Conservation (phyloP, 441 rosid species). For the Populus hybrid region DNA sequence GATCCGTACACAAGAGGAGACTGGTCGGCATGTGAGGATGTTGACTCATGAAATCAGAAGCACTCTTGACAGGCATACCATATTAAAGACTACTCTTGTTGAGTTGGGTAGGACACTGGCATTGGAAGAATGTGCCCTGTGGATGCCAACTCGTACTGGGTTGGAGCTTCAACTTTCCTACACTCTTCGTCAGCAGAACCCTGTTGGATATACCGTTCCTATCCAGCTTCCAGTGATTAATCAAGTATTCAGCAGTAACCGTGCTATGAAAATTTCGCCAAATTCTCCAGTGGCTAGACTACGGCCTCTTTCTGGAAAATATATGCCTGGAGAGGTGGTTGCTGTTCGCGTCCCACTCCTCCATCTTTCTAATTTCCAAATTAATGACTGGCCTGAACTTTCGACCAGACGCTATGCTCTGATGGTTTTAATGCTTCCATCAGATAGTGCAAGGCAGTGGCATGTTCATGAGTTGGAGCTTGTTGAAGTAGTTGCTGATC, state of each 20-base stretch:
- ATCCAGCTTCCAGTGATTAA: slow-evolving; percentile 93
- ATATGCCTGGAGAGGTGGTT: slow-evolving; percentile 89
- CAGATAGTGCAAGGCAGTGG: slow-evolving; percentile 99
- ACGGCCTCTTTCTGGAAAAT: slow-evolving; percentile 77
- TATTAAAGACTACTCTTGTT: slow-evolving; percentile 83
- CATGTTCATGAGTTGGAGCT: slow-evolving; percentile 95
- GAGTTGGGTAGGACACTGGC: slow-evolving; percentile 90
- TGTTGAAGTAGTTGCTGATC: slow-evolving; percentile 99
- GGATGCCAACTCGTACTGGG: slow-evolving; percentile 99
- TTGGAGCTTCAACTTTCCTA: slow-evolving; percentile 91
- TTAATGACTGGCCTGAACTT: slow-evolving; percentile 99
- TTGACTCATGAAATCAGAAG: slow-evolving; percentile 95
- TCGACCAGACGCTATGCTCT: slow-evolving; percentile 90
- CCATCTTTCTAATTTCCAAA: slow-evolving; percentile 93
- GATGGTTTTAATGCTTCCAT: slow-evolving; percentile 98
- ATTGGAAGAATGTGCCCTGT: slow-evolving; percentile 93
- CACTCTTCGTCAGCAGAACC: slow-evolving; percentile 91
- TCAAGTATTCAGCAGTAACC: slow-evolving; percentile 74
- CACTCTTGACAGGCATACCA: slow-evolving; percentile 92
- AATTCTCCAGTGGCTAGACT: slow-evolving; percentile 83
- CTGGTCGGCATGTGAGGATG: slow-evolving; percentile 98
- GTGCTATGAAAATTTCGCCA: slow-evolving; percentile 80
- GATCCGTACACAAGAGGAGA: slow-evolving; percentile 95
- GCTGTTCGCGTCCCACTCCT: slow-evolving; percentile 96
- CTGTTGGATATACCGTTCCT: slow-evolving; percentile 85